These are phyloP conservation scores for Catharanthus roseus DNA, from an alignment of 257 asterid genomes.

Conservation along the genomic window DNA sequence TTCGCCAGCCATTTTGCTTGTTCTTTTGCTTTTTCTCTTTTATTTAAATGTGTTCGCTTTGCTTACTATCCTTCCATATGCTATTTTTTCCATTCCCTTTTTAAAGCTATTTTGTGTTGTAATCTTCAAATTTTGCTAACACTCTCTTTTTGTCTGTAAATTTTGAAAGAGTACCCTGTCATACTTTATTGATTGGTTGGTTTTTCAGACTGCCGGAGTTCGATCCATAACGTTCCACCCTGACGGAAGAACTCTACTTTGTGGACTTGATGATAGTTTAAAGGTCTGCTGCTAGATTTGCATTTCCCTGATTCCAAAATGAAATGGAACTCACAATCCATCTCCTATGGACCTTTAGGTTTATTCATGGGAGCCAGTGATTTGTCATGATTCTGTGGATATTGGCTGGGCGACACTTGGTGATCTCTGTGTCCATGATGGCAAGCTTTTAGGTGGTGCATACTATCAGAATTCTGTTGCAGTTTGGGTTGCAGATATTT, in stretches of 20 bases:
- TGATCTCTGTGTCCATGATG: conserved; percentile 85
- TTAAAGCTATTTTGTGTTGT: neutral
- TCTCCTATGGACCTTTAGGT: conserved; percentile 50
- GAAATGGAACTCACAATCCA: conserved; percentile 12
- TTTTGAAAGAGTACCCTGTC: neutral
- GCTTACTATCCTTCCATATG: neutral
- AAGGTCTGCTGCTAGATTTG: conserved; percentile 48
- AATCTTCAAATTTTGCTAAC: neutral
- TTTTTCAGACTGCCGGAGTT: conserved; percentile 72
- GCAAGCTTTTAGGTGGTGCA: conserved; percentile 91
- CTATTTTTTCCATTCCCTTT: neutral
- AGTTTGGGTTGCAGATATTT: conserved; percentile 91
- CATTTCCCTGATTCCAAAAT: conserved; percentile 9
- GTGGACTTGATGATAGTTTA: conserved; percentile 91
- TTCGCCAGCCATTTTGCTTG: neutral
- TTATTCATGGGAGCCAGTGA: conserved; percentile 97
- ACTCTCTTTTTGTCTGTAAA: neutral
- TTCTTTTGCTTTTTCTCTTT: neutral
- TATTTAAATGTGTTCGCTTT: neutral
- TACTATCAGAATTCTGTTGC: conserved; percentile 85
- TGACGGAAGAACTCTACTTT: conserved; percentile 84
- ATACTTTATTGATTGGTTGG: conserved; percentile 14
- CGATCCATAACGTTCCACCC: conserved; percentile 83
- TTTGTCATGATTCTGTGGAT: conserved; percentile 86
- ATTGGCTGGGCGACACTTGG: conserved; percentile 98